Percentiles rank a stretch among this genome's conserved stretches.
Conservation (phyloP, 1,139 yeast species). For the Diutina neorugosa region DNA sequence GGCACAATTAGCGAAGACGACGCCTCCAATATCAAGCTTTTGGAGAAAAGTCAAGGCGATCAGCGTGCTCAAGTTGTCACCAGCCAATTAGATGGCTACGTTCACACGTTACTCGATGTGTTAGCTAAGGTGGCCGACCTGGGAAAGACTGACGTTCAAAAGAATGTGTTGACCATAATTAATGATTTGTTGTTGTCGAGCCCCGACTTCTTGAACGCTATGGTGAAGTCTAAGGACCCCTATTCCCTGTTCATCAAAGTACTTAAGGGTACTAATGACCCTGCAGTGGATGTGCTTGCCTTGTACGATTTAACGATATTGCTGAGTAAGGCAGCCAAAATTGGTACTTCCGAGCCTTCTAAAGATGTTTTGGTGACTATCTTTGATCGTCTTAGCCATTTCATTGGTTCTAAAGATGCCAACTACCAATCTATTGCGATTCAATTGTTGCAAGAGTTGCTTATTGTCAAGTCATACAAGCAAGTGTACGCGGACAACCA, state of each 20-base stretch:
- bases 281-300: conserved; percentile 32
- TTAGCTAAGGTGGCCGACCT: conserved; percentile 35
- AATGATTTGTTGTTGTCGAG: conserved; percentile 43
- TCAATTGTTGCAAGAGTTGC: conserved; percentile 53
- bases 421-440: conserved; percentile 54
- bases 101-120: conserved; percentile 43
- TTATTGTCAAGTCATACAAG: conserved; percentile 50
- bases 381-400: conserved; percentile 11
- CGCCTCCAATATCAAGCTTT: conserved; percentile 50
- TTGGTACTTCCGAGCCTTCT: conserved; percentile 4
- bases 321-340: conserved; percentile 14
- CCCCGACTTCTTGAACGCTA: conserved; percentile 32
- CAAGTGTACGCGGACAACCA: conserved; percentile 42
- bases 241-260: conserved; percentile 49
- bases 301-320: conserved; percentile 33
- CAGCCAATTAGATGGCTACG: conserved; percentile 39
- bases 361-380: neutral
- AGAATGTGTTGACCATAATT: conserved; percentile 57
- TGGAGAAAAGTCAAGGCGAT: conserved; percentile 43
- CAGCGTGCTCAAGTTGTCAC: conserved; percentile 26
- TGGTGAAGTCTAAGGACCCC: conserved; percentile 31
- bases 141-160: conserved; percentile 58
- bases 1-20: conserved; percentile 55
- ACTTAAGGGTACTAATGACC: conserved; percentile 38
- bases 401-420: conserved; percentile 34